Evolutionary conservation across 169 alveolate species (phyloP).

Genomic region (Cryptosporidium viatorum): DNA sequence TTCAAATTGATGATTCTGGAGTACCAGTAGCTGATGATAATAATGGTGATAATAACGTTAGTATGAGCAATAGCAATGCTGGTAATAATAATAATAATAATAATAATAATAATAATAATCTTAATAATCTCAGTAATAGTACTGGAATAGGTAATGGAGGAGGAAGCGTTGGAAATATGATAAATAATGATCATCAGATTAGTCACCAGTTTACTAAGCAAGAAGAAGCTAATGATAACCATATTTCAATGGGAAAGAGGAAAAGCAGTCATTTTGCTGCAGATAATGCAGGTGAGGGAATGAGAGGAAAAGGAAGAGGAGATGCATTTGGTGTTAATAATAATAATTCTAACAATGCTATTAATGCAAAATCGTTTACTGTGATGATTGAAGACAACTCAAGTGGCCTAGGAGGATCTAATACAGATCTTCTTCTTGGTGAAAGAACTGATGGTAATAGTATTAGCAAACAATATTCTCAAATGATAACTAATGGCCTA

Average conservation of each 20-base stretch:
- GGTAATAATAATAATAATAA: background rate
- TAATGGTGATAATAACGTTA: background rate
- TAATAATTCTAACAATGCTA: background rate
- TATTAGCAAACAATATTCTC: background rate
- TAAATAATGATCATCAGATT: background rate
- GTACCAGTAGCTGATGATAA: background rate
- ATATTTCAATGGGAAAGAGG: background rate
- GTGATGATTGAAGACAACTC: background rate
- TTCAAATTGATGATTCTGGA: background rate
- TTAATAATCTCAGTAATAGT: no score
- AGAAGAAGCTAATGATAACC: background rate
- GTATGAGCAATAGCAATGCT: background rate
- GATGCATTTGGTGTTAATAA: background rate
- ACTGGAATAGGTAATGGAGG: background rate
- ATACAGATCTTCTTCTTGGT: background rate
- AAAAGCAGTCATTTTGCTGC: background rate
- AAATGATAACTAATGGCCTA: constrained; percentile 13
- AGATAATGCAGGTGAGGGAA: background rate
- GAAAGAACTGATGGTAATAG: background rate
- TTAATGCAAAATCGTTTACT: background rate
- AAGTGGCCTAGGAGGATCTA: background rate
- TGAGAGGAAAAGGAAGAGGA: background rate
- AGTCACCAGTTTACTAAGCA: background rate
- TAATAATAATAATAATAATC: no score
- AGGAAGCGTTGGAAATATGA: no score